Evolutionary conservation across 179 eudicot genomes (phyloP).

Genomic region (Beta lomatogona): DNA sequence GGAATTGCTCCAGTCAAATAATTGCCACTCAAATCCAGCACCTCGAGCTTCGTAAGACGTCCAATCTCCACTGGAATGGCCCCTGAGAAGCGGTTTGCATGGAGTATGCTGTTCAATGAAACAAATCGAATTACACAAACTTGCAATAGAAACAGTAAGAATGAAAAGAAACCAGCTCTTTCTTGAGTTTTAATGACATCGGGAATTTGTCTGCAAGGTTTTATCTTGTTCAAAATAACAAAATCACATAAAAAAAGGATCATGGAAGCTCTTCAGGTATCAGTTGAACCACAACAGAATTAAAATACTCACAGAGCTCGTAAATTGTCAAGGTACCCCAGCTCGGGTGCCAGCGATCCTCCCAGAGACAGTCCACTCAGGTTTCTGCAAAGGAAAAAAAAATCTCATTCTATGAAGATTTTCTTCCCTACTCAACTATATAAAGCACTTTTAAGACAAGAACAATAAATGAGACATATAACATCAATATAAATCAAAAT

Average conservation of each 20-base stretch:
- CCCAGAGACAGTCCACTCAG: slow-evolving; percentile 62
- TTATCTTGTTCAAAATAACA: not conserved
- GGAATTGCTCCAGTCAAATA: slow-evolving; percentile 73
- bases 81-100: slow-evolving; percentile 64
- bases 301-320: slow-evolving; percentile 68
- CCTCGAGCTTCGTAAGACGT: slow-evolving; percentile 55
- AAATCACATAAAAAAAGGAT: not conserved
- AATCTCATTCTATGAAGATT: too few relatives aligned
- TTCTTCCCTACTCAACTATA: not conserved
- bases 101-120: slow-evolving; percentile 57
- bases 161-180: not conserved
- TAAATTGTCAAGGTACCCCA: slow-evolving; percentile 65
- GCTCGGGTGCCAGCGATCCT: slow-evolving; percentile 67
- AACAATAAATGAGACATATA: not conserved
- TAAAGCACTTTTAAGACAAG: not conserved
- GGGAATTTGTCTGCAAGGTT: not conserved
- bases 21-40: slow-evolving; percentile 80
- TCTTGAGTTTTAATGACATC: not conserved
- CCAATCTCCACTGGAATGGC: slow-evolving; percentile 66
- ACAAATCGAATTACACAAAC: slow-evolving; percentile 19
- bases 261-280: not conserved
- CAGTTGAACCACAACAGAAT: not conserved
- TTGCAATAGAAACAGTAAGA: not conserved
- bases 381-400: slow-evolving; percentile 43
- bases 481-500: slow-evolving; percentile 1